Evolutionary conservation across 257 asterid genomes (phyloP).

Genomic region (Salvia hispanica): DNA sequence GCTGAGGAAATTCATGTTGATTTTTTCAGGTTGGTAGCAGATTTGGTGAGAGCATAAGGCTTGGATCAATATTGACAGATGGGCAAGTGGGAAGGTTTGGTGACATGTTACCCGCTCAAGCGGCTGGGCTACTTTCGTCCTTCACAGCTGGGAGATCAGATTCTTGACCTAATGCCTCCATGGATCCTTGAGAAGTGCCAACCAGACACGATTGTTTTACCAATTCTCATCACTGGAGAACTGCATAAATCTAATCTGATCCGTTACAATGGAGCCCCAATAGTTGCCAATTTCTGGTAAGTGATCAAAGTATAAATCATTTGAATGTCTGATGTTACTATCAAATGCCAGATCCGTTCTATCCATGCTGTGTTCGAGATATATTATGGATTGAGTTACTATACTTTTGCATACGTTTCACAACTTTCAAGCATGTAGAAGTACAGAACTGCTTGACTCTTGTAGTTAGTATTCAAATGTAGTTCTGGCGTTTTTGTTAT

Average conservation of each 20-base stretch:
- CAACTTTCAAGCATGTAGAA: too few species aligned
- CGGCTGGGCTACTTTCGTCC: conserved; percentile 96
- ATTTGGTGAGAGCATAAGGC: conserved; percentile 95
- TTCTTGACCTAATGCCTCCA: conserved; percentile 37
- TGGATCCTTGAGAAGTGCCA: conserved; percentile 2
- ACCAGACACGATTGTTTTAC: conserved; percentile 8
- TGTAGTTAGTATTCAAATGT: too few species aligned
- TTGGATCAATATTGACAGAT: conserved; percentile 89
- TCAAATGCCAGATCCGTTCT: too few species aligned
- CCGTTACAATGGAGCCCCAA: background rate
- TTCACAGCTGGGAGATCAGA: conserved; percentile 80
- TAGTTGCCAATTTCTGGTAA: conserved; percentile 31
- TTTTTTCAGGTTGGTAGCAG: conserved; percentile 87
- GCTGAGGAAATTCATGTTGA: conserved; percentile 17
- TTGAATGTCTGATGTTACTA: background rate
- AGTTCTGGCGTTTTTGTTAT: too few species aligned
- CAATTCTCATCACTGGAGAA: conserved; percentile 17
- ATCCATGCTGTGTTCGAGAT: too few species aligned
- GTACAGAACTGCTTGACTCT: too few species aligned
- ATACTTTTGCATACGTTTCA: too few species aligned
- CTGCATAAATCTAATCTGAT: background rate
- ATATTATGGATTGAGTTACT: too few species aligned
- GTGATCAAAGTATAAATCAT: conserved; percentile 10
- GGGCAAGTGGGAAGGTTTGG: conserved; percentile 99
- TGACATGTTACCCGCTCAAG: conserved; percentile 95